phyloP scores from a whole-genome alignment of 148 eudicot genomes.

The Linanthus parryae region DNA sequence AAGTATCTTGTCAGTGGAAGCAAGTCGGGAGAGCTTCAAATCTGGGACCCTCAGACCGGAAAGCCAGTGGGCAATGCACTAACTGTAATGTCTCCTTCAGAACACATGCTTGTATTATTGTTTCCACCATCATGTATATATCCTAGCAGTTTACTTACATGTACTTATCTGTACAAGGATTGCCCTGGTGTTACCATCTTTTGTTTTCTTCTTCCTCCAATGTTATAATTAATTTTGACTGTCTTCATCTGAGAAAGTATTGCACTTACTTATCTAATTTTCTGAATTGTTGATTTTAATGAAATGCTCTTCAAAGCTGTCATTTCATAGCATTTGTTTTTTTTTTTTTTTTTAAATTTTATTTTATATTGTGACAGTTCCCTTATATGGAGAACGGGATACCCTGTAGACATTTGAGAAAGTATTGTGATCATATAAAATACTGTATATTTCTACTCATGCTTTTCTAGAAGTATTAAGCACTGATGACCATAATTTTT shows the following conservation, averaged over 20 bases:
- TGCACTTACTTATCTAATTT: not conserved
- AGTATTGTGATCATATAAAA: no score
- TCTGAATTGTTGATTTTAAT: not conserved
- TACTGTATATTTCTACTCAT: not conserved
- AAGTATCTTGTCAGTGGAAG: constrained; percentile 97
- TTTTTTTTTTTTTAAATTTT: no score
- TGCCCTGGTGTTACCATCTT: no score
- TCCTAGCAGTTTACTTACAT: no score
- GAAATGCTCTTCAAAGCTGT: not conserved
- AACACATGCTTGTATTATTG: no score
- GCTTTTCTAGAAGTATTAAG: not conserved
- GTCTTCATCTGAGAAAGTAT: no score
- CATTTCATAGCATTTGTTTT: not conserved
- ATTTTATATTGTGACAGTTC: not conserved
- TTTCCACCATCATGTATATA: no score
- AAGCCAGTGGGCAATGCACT: constrained; percentile 69
- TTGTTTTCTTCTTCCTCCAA: no score
- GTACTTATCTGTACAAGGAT: no score
- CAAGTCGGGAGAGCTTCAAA: constrained; percentile 82
- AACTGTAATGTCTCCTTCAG: constrained; percentile 32
- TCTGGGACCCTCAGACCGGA: constrained; percentile 95
- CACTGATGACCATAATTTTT: constrained; percentile 9
- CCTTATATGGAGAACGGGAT: no score
- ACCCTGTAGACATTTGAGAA: no score
- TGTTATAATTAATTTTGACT: no score